Conservation (phyloP, 345 rosid species). For the Eucalyptus sp. region DNA sequence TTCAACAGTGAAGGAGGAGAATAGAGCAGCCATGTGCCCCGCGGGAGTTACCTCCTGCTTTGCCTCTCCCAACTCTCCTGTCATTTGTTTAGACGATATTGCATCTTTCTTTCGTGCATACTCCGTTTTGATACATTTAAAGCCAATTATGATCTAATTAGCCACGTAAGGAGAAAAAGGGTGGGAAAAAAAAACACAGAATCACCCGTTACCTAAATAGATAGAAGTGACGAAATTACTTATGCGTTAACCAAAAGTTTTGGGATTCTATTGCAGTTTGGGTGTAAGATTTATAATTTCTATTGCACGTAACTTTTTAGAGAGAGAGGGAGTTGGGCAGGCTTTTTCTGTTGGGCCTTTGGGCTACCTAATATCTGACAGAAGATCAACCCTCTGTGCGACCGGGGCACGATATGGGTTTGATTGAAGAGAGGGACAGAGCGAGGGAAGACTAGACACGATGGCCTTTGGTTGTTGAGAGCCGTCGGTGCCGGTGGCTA, state of each 20-base stretch:
- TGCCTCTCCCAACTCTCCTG: not conserved
- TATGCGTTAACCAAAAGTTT: rapidly evolving
- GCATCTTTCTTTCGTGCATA: not conserved
- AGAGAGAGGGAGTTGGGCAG: not conserved
- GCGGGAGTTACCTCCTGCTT: not conserved
- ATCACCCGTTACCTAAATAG: rapidly evolving
- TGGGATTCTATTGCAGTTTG: rapidly evolving
- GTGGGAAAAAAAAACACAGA: rapidly evolving
- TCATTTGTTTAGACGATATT: not conserved
- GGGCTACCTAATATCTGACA: not conserved
- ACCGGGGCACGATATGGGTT: not conserved
- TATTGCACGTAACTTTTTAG: not conserved
- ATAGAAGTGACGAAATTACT: not conserved
- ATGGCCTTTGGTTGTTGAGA: not conserved
- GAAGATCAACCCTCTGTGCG: not conserved
- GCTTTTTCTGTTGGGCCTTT: not conserved
- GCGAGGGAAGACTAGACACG: not conserved
- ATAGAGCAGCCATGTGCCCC: not conserved
- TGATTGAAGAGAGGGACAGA: not conserved
- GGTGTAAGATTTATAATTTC: not conserved
- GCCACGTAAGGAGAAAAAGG: not conserved
- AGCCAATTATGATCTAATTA: not conserved
- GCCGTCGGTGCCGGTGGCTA: not conserved
- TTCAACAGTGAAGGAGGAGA: not conserved
- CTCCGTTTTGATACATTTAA: rapidly evolving